A percentile compares a stretch with the other conserved stretches of the same genome.
Conservation (phyloP, 2,329 filamentous ascomycete genomes). For the Claviceps sp. region DNA sequence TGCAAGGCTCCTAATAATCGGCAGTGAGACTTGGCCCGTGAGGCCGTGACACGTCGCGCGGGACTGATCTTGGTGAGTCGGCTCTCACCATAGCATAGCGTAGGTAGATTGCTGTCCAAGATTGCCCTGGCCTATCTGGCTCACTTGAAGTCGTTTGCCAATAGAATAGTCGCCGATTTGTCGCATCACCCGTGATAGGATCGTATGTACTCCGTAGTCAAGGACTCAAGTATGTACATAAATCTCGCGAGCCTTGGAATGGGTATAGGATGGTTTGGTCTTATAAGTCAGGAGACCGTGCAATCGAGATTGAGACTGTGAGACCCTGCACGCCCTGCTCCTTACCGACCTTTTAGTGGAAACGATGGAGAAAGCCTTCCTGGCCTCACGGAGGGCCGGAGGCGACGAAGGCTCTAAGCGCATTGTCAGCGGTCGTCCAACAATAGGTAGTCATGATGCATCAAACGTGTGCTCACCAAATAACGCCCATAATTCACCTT, state of each 20-base stretch:
- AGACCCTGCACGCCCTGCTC: conserved; percentile 48
- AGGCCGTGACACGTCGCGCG: conserved; percentile 59
- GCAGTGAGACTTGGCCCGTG: conserved; percentile 60
- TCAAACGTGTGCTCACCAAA: background rate
- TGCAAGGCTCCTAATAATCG: conserved; percentile 65
- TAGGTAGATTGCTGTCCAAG: conserved; percentile 69
- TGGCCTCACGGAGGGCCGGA: background rate
- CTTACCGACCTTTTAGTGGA: conserved; percentile 45
- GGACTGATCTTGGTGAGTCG: conserved; percentile 63
- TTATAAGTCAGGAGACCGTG: conserved; percentile 60
- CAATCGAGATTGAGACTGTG: conserved; percentile 73
- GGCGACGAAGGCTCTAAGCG: no score
- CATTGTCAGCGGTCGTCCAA: background rate
- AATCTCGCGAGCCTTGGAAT: conserved; percentile 59
- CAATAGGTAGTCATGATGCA: background rate
- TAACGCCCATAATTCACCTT: no score
- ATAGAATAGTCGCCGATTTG: conserved; percentile 61
- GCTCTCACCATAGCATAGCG: conserved; percentile 43
- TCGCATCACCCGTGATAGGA: conserved; percentile 43
- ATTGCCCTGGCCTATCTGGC: conserved; percentile 74
- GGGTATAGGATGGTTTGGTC: conserved; percentile 64
- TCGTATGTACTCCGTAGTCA: conserved; percentile 45
- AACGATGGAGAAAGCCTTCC: conserved; percentile 57
- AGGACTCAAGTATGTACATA: conserved; percentile 37
- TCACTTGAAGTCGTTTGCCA: conserved; percentile 49